Evolutionary conservation across 2,329 filamentous ascomycete genomes (phyloP).

Genomic region (Paracamarosporium sp.): DNA sequence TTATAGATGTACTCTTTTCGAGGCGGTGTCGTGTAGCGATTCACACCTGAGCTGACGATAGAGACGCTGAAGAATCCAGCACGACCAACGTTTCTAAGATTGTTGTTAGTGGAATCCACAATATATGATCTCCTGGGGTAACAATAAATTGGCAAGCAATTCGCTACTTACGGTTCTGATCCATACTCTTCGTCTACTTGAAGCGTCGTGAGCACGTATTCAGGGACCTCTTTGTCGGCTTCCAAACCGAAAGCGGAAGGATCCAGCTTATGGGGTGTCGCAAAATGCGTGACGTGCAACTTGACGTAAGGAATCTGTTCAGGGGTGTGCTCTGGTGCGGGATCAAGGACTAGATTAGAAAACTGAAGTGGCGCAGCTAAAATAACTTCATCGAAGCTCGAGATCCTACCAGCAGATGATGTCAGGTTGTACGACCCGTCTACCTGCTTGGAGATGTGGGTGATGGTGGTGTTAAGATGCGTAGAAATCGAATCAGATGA

Average conservation of each 20-base stretch:
- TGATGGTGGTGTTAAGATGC: conserved; percentile 72
- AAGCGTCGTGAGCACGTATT: conserved; percentile 83
- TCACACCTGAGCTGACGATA: conserved; percentile 69
- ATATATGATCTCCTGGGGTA: conserved; percentile 21
- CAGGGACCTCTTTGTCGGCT: conserved; percentile 66
- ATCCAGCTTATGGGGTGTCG: conserved; percentile 76
- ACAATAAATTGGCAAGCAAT: neutral
- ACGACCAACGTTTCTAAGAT: neutral
- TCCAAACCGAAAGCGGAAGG: conserved; percentile 74
- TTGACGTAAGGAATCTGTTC: conserved; percentile 84
- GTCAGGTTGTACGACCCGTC: conserved; percentile 54
- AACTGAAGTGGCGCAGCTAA: conserved; percentile 86
- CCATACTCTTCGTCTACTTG: conserved; percentile 62
- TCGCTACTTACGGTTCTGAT: conserved; percentile 62
- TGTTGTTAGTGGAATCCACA: neutral
- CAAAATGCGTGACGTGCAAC: conserved; percentile 88
- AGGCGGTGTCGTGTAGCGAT: conserved; percentile 54
- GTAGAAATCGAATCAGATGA: conserved; percentile 65
- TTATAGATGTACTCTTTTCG: conserved; percentile 68
- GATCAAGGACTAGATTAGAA: conserved; percentile 66
- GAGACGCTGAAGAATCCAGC: conserved; percentile 86
- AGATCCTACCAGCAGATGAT: conserved; percentile 20
- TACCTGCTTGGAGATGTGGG: conserved; percentile 56
- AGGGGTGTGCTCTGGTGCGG: conserved; percentile 60
- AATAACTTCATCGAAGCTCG: conserved; percentile 77